phyloP scores from a whole-genome alignment of 2,329 filamentous ascomycete genomes.

The Alternaria metachromatica region DNA sequence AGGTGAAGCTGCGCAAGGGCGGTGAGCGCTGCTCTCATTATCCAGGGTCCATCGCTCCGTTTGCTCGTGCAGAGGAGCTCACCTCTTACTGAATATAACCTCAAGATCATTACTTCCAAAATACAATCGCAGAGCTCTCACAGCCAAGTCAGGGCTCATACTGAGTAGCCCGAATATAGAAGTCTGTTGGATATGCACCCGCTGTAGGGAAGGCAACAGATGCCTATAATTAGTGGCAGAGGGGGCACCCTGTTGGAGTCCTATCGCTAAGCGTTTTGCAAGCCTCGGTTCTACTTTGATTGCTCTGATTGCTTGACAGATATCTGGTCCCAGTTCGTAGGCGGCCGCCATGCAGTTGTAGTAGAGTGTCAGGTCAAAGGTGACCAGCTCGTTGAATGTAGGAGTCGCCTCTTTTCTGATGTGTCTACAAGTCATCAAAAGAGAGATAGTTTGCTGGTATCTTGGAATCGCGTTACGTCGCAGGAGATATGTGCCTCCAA shows the following conservation, averaged over 20 bases:
- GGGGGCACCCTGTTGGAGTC: background rate
- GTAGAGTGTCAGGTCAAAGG: constrained; percentile 5
- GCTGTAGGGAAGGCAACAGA: constrained; percentile 5
- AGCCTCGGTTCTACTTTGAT: constrained; percentile 1
- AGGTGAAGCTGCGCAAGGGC: background rate
- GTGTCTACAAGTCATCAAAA: constrained; percentile 1
- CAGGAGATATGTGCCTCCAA: background rate
- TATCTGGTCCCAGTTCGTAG: constrained; percentile 2
- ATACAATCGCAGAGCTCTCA: constrained; percentile 2
- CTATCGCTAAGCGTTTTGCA: background rate
- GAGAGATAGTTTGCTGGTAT: background rate
- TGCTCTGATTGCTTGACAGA: background rate
- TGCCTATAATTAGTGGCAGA: background rate
- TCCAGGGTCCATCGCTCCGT: background rate
- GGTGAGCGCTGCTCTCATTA: background rate
- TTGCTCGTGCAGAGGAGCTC: background rate
- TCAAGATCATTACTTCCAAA: background rate
- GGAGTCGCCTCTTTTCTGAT: constrained; percentile 1
- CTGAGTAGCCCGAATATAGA: background rate
- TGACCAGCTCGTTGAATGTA: constrained; percentile 4
- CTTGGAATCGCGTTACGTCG: background rate
- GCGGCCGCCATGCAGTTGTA: constrained; percentile 6
- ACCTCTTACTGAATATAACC: background rate
- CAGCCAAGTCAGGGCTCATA: constrained; percentile 1
- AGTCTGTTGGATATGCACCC: background rate